A percentile compares a stretch with the other conserved stretches of the same genome.
Evolutionary conservation across 2,329 filamentous ascomycete genomes (phyloP).

Genomic region (Sarocladium kiliense): DNA sequence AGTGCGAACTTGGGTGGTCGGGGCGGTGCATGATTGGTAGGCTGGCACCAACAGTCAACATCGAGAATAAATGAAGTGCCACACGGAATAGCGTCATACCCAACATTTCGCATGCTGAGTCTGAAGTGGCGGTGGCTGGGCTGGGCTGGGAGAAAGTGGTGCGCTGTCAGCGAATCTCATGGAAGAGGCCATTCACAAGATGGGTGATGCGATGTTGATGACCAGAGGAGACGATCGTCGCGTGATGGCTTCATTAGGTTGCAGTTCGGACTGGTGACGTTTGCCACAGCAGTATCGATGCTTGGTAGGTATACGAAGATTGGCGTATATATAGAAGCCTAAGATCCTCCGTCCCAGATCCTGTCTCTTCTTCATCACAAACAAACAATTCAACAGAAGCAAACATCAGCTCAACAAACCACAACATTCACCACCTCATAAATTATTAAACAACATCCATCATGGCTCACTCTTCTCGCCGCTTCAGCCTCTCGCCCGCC

Average conservation of each 20-base stretch:
- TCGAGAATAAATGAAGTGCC: slow-evolving; percentile 5
- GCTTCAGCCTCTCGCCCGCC: slow-evolving; percentile 4
- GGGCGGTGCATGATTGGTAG: background rate
- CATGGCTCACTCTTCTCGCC: slow-evolving; percentile 2
- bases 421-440: background rate
- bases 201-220: background rate
- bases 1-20: background rate
- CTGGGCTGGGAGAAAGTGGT: background rate
- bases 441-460: background rate
- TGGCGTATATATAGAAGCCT: background rate
- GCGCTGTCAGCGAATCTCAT: background rate
- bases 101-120: background rate
- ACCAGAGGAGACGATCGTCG: background rate
- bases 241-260: background rate
- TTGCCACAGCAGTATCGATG: background rate
- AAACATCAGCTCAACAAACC: background rate
- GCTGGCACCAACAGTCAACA: background rate
- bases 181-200: background rate
- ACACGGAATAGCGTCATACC: slow-evolving; percentile 3
- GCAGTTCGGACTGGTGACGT: background rate
- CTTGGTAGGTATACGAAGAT: background rate
- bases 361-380: background rate
- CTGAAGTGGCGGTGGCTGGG: background rate
- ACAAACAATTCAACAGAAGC: background rate
- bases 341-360: background rate